Conservation (phyloP, 2,329 filamentous ascomycete genomes). For the Alternaria consortialis region DNA sequence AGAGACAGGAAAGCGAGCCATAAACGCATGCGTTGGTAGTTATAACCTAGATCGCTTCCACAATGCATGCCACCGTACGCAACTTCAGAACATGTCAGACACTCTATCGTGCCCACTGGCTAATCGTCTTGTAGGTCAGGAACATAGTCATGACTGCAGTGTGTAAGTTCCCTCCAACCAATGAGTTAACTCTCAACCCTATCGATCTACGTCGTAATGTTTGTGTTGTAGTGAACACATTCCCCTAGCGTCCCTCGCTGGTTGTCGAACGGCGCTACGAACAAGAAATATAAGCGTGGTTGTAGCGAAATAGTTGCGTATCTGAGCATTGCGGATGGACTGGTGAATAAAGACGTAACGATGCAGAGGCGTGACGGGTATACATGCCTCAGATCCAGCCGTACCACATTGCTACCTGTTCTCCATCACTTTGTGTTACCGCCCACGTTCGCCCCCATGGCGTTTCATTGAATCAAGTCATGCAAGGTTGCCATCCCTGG, state of each 20-base stretch:
- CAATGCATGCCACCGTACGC: neutral
- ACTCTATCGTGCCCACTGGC: neutral
- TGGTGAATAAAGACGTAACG: neutral
- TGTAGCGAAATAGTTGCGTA: neutral
- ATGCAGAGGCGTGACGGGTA: neutral
- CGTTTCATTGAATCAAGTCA: neutral
- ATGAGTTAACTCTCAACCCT: neutral
- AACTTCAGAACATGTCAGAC: neutral
- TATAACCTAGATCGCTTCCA: conserved; percentile 7
- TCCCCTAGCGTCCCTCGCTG: neutral
- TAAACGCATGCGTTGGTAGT: neutral
- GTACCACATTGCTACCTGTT: neutral
- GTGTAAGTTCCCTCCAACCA: neutral
- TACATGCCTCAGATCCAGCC: neutral
- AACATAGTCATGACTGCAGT: neutral
- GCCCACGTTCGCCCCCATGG: neutral
- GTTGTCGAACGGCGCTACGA: neutral
- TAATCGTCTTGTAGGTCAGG: neutral
- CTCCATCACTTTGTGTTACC: neutral
- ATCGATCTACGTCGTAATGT: neutral
- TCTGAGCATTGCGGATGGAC: neutral
- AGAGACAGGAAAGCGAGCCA: neutral
- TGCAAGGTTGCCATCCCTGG: neutral
- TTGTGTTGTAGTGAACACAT: neutral
- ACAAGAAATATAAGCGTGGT: neutral